These are phyloP conservation scores for Claviceps lovelessii DNA, from an alignment of 2,329 filamentous ascomycete genomes.

Conservation along the genomic window DNA sequence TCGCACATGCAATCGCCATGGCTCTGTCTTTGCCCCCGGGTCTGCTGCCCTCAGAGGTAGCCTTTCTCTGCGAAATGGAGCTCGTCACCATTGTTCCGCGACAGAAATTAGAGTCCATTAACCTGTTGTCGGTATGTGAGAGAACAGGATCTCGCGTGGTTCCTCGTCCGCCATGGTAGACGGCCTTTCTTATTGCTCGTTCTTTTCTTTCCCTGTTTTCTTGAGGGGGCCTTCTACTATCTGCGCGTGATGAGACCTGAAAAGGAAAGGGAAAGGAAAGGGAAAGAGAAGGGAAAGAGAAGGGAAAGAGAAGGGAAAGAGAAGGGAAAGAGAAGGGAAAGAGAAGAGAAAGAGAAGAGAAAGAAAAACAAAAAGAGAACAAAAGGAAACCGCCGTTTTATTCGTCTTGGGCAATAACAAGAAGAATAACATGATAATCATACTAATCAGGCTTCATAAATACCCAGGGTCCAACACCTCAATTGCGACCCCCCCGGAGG, in stretches of 20 bases:
- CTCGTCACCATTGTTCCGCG: constrained; percentile 84
- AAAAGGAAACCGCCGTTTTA: too few species aligned
- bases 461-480: constrained; percentile 57
- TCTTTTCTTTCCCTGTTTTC: too few species aligned
- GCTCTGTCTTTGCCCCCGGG: constrained; percentile 35
- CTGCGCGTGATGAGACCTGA: neutral
- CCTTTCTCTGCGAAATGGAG: constrained; percentile 96
- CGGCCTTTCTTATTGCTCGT: too few species aligned
- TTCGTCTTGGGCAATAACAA: neutral
- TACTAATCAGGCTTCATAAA: neutral
- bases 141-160: neutral
- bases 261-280: too few species aligned
- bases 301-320: neutral
- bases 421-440: neutral
- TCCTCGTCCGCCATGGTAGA: neutral
- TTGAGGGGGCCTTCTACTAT: too few species aligned
- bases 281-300: too few species aligned
- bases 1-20: constrained; percentile 19
- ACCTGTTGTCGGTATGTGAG: constrained; percentile 65
- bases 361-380: neutral
- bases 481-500: constrained; percentile 68
- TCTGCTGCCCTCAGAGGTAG: constrained; percentile 74
- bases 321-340: too few species aligned
- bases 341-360: neutral
- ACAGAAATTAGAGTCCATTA: constrained; percentile 73